These are phyloP conservation scores for Globisporangium okanoganense DNA, from an alignment of 352 stramenopile genomes.

Conservation along the genomic window DNA sequence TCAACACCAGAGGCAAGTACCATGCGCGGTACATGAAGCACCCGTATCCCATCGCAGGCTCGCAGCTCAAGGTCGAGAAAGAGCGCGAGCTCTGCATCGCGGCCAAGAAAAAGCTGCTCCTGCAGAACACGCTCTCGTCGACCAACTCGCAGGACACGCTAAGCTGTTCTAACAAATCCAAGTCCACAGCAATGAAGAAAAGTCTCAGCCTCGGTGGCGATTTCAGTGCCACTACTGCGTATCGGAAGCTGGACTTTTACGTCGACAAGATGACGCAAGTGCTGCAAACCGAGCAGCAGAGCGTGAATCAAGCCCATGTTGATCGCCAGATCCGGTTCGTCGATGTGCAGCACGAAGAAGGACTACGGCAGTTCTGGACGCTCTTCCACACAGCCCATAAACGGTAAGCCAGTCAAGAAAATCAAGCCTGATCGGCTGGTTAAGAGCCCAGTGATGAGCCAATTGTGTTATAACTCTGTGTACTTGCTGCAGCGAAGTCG, in stretches of 20 bases:
- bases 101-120: constrained; percentile 68
- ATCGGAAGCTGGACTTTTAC: constrained; percentile 53
- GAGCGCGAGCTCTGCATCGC: constrained; percentile 49
- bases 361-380: constrained; percentile 59
- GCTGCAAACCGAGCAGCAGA: constrained; percentile 29
- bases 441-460: too few relatives aligned
- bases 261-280: constrained; percentile 31
- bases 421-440: too few relatives aligned
- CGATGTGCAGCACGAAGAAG: constrained; percentile 30
- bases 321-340: constrained; percentile 35
- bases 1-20: constrained; percentile 68
- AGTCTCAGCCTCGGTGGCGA: constrained; percentile 10
- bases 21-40: constrained; percentile 65
- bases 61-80: constrained; percentile 64
- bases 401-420: constrained; percentile 18
- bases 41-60: constrained; percentile 64
- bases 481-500: constrained; percentile 42
- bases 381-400: constrained; percentile 32
- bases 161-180: background rate
- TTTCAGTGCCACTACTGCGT: constrained; percentile 6
- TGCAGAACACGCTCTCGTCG: constrained; percentile 18
- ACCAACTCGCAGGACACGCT: background rate
- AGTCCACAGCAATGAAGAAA: background rate
- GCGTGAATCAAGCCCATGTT: constrained; percentile 19
- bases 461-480: too few relatives aligned